These are phyloP conservation scores for Pichia exigua DNA, from an alignment of 805 yeast species.

Conservation along the genomic window DNA sequence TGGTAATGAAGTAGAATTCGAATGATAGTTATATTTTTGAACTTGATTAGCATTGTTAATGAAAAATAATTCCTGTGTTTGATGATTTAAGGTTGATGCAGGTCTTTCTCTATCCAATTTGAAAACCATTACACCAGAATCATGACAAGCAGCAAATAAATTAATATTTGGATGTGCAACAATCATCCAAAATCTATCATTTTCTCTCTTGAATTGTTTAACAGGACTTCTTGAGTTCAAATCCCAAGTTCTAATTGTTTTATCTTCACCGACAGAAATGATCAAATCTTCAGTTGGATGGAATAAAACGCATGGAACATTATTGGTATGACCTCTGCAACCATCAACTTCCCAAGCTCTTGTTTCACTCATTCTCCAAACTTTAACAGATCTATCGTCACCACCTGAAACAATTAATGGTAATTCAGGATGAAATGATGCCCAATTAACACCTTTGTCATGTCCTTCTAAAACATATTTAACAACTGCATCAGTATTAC, in stretches of 20 bases:
- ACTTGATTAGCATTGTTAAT: slow-evolving; percentile 82
- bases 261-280: slow-evolving; percentile 91
- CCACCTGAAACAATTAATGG: slow-evolving; percentile 94
- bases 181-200: slow-evolving; percentile 90
- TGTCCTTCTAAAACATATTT: slow-evolving; percentile 97
- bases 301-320: slow-evolving; percentile 81
- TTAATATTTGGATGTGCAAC: slow-evolving; percentile 86
- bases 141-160: slow-evolving; percentile 94
- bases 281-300: slow-evolving; percentile 92
- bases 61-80: slow-evolving; percentile 62
- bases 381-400: slow-evolving; percentile 89
- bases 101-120: slow-evolving; percentile 97
- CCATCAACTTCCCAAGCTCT: slow-evolving; percentile 99
- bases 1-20: slow-evolving; percentile 62
- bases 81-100: slow-evolving; percentile 44
- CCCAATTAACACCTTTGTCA: slow-evolving; percentile 98
- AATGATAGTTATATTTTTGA: slow-evolving; percentile 65
- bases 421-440: slow-evolving; percentile 92
- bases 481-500: slow-evolving; percentile 88
- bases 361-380: slow-evolving; percentile 96
- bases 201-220: slow-evolving; percentile 87
- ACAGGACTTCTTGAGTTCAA: slow-evolving; percentile 88
- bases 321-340: slow-evolving; percentile 95
- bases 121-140: slow-evolving; percentile 96
- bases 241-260: slow-evolving; percentile 95